phyloP scores from a whole-genome alignment of 208 protist species.

The Spongospora subterranea region DNA sequence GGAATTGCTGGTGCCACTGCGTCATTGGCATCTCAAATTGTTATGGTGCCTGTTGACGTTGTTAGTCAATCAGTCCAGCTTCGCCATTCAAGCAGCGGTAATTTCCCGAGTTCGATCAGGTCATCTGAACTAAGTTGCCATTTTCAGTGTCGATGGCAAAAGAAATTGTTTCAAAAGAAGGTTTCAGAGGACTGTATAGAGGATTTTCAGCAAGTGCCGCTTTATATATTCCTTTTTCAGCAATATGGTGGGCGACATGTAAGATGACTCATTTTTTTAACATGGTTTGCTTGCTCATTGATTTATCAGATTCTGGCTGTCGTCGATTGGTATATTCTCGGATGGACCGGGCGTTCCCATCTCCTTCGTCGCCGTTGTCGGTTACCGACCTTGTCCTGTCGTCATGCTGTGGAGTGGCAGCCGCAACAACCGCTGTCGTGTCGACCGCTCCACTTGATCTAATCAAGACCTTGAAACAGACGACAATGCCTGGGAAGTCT shows the following conservation, averaged over 20 bases:
- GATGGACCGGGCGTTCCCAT: not conserved
- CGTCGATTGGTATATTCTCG: not conserved
- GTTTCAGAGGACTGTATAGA: slow-evolving; percentile 13
- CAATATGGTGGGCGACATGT: slow-evolving; percentile 31
- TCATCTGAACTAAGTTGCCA: not conserved
- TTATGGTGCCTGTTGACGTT: slow-evolving; percentile 52
- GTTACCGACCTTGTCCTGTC: not conserved
- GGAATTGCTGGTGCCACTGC: slow-evolving; percentile 9
- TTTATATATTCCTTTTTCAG: slow-evolving; percentile 29
- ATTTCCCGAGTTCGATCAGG: not conserved
- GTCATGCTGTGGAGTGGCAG: not conserved
- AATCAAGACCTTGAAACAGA: slow-evolving; percentile 35
- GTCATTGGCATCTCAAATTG: not conserved
- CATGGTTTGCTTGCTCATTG: not conserved
- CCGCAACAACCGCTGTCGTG: not conserved
- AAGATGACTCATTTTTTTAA: not conserved
- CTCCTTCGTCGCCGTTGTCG: not conserved
- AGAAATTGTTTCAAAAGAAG: not conserved
- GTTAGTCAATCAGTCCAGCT: not conserved
- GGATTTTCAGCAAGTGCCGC: slow-evolving; percentile 17
- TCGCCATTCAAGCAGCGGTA: not conserved
- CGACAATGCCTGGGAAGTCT: not conserved
- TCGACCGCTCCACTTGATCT: slow-evolving; percentile 15
- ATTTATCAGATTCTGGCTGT: not conserved
- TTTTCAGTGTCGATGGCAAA: not conserved